Conservation (phyloP, 345 rosid species). For the Mercurialis annua region DNA sequence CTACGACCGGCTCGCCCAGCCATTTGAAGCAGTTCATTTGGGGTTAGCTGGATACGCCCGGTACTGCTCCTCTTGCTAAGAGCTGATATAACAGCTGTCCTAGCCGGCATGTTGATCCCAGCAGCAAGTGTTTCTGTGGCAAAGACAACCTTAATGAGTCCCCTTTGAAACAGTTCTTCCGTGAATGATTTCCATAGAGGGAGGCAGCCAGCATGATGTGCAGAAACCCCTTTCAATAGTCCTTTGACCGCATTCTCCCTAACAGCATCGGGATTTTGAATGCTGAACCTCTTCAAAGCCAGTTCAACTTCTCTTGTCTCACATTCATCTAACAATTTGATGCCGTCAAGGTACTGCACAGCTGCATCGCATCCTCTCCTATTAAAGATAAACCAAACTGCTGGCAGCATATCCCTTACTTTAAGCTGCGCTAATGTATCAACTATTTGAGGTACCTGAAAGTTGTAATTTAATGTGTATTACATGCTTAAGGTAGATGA, state of each 20-base stretch:
- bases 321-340: slow-evolving; percentile 70
- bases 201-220: slow-evolving; percentile 98
- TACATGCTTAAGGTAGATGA: not conserved
- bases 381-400: slow-evolving; percentile 93
- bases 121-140: slow-evolving; percentile 99
- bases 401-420: slow-evolving; percentile 81
- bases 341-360: slow-evolving; percentile 77
- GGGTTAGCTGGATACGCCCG: slow-evolving; percentile 68
- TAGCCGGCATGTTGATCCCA: slow-evolving; percentile 98
- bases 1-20: slow-evolving; percentile 99
- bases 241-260: slow-evolving; percentile 85
- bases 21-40: slow-evolving; percentile 92
- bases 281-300: slow-evolving; percentile 70
- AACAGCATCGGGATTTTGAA: slow-evolving; percentile 90
- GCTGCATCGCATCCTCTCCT: slow-evolving; percentile 97
- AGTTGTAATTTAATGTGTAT: slow-evolving; percentile 16
- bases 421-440: slow-evolving; percentile 76
- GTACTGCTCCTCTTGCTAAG: slow-evolving; percentile 65
- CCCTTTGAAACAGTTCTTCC: slow-evolving; percentile 87
- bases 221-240: slow-evolving; percentile 76
- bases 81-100: slow-evolving; percentile 88
- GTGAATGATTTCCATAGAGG: slow-evolving; percentile 93
- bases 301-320: slow-evolving; percentile 85
- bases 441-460: slow-evolving; percentile 81
- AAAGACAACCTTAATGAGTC: slow-evolving; percentile 87